Evolutionary conservation across 169 alveolate species (phyloP).

Genomic region (Toxoplasma gondii): DNA sequence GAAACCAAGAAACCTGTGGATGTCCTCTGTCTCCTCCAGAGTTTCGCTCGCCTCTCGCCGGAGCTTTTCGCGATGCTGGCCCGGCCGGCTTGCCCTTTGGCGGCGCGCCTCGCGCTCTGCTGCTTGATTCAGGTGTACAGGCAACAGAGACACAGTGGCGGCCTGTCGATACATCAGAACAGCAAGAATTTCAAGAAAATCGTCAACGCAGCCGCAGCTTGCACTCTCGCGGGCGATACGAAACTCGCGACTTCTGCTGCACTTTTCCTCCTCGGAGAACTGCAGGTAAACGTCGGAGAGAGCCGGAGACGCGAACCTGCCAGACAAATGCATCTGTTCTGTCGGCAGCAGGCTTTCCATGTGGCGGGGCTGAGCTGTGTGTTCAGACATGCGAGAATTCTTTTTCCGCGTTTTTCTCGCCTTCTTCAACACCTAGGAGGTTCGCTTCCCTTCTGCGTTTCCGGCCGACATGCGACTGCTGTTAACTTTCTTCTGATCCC

Average conservation of each 20-base stretch:
- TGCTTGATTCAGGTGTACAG: constrained; percentile 50
- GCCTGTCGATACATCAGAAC: neutral
- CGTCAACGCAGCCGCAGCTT: constrained; percentile 49
- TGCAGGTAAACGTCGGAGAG: constrained; percentile 26
- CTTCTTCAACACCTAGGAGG: too few relatives aligned
- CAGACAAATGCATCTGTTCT: too few relatives aligned
- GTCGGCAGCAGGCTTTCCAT: too few relatives aligned
- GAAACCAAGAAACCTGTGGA: too few relatives aligned
- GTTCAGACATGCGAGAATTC: neutral
- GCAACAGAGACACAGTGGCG: constrained; percentile 19
- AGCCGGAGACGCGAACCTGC: too few relatives aligned
- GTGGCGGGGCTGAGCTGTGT: too few relatives aligned
- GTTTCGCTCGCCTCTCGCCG: neutral
- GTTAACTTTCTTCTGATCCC: too few relatives aligned
- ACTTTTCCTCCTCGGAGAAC: constrained; percentile 61
- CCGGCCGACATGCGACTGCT: too few relatives aligned
- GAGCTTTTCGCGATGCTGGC: constrained; percentile 16
- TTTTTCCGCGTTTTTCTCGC: neutral
- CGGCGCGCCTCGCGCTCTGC: constrained; percentile 60
- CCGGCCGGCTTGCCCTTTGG: constrained; percentile 24
- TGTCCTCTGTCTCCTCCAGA: neutral
- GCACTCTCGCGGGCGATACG: constrained; percentile 47
- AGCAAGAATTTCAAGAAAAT: constrained; percentile 26
- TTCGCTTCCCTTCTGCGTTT: too few relatives aligned
- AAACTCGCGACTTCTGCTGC: constrained; percentile 48